These are phyloP conservation scores for Chytriomyces sp. DNA, from an alignment of 192 early-diverging fungal genomes.

Conservation along the genomic window DNA sequence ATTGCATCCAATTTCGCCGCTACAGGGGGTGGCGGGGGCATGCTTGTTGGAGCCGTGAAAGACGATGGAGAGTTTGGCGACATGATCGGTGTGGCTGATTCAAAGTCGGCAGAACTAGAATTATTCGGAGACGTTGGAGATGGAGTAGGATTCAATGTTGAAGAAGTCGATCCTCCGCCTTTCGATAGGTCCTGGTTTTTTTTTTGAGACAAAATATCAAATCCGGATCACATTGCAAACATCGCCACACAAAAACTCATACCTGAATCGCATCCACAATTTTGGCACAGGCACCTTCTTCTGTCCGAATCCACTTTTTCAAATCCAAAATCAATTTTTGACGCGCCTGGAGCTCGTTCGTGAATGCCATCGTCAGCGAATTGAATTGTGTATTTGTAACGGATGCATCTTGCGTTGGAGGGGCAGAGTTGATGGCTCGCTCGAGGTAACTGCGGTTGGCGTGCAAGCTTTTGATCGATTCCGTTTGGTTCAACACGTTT, in stretches of 20 bases:
- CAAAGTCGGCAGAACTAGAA: not conserved
- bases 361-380: constrained; percentile 19
- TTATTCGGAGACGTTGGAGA: not conserved
- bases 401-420: not conserved
- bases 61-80: not conserved
- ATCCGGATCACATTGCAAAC: no score
- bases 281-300: constrained; percentile 17
- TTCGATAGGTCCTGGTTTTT: no score
- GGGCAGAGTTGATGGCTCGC: constrained; percentile 14
- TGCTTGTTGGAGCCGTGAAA: no score
- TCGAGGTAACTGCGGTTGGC: constrained; percentile 24
- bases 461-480: constrained; percentile 27
- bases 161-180: not conserved
- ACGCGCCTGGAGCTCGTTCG: constrained; percentile 24
- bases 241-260: not conserved
- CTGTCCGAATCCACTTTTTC: constrained; percentile 28
- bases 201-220: no score
- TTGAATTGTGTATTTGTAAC: constrained; percentile 12
- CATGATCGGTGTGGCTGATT: not conserved
- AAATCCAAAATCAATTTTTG: constrained; percentile 30
- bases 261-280: constrained; percentile 31
- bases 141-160: not conserved
- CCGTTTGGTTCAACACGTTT: constrained; percentile 23
- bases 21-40: not conserved
- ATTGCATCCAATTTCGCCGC: not conserved